These are phyloP conservation scores for Anisodus acutangulus DNA, from an alignment of 257 asterid species.

Conservation along the genomic window DNA sequence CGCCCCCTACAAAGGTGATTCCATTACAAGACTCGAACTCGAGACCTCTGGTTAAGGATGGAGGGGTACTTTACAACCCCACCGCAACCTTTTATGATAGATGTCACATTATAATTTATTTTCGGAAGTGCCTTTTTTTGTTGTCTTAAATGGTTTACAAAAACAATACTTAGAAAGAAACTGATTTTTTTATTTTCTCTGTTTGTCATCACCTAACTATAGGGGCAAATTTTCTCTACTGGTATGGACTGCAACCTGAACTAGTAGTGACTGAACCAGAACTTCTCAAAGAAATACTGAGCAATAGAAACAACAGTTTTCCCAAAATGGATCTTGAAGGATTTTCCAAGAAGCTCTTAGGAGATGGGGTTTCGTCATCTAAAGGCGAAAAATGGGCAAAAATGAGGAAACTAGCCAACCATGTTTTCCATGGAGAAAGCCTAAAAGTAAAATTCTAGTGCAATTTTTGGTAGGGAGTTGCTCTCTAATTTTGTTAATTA, in stretches of 20 bases:
- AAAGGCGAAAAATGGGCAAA: constrained; percentile 69
- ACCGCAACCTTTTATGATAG: no score
- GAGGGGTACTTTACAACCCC: no score
- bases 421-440: constrained; percentile 62
- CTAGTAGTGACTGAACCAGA: constrained; percentile 63
- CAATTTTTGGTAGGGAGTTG: neutral
- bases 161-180: no score
- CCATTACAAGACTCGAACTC: no score
- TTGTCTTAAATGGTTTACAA: neutral
- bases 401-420: constrained; percentile 64
- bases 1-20: no score
- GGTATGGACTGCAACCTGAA: constrained; percentile 65
- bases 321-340: constrained; percentile 72
- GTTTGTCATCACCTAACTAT: neutral
- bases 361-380: constrained; percentile 69
- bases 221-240: constrained; percentile 58
- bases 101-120: no score
- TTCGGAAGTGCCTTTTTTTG: no score
- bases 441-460: constrained; percentile 43
- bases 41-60: no score
- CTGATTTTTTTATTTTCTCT: neutral
- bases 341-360: constrained; percentile 58
- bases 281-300: constrained; percentile 58
- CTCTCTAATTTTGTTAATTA: neutral
- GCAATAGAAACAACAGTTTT: constrained; percentile 49